phyloP scores from a whole-genome alignment of 192 early-diverging fungal species.

The Entomortierella parvispora region DNA sequence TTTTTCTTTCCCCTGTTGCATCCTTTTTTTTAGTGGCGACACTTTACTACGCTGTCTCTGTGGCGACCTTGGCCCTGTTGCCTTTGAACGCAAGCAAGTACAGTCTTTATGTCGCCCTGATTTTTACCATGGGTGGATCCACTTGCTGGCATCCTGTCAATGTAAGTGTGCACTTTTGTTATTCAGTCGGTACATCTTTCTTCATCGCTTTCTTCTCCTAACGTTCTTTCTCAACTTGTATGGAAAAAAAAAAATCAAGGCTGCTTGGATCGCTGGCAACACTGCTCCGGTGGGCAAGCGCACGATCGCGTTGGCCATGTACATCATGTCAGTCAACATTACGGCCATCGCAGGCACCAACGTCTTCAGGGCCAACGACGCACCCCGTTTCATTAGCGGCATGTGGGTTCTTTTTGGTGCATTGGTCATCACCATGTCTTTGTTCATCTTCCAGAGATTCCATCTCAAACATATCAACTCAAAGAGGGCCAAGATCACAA shows the following conservation, averaged over 20 bases:
- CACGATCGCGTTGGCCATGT: conserved; percentile 55
- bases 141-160: conserved; percentile 52
- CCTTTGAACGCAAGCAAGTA: conserved; percentile 32
- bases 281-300: conserved; percentile 52
- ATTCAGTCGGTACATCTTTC: too few relatives aligned
- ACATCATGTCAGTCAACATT: conserved; percentile 57
- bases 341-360: conserved; percentile 43
- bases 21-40: conserved; percentile 23
- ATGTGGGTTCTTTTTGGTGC: conserved; percentile 61
- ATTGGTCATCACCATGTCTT: conserved; percentile 29
- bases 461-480: conserved; percentile 59
- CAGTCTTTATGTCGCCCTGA: conserved; percentile 28
- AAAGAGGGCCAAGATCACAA: conserved; percentile 59
- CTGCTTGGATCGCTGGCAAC: conserved; percentile 55
- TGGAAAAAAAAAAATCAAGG: conserved; percentile 28
- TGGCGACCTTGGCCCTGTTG: conserved; percentile 24
- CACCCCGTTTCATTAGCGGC: conserved; percentile 61
- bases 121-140: conserved; percentile 40
- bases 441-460: conserved; percentile 56
- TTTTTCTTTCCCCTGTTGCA: too few relatives aligned
- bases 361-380: conserved; percentile 50
- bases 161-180: conserved; percentile 23
- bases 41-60: conserved; percentile 34
- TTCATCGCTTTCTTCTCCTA: background rate
- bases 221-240: conserved; percentile 6